Conservation (phyloP, 83 land plant species). For the Diphasiastrum complanatum region DNA sequence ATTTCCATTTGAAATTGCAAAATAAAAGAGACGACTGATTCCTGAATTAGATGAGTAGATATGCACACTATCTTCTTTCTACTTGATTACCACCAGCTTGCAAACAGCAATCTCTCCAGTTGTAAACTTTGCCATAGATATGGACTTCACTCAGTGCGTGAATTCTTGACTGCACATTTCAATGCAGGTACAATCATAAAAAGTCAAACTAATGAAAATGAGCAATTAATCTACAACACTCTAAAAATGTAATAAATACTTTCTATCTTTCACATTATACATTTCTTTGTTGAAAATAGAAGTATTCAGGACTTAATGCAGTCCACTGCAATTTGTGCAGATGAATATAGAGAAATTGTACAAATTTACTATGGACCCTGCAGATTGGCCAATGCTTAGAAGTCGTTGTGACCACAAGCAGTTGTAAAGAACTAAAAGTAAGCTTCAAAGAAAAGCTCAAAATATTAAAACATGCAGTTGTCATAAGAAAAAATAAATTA, state of each 20-base stretch:
- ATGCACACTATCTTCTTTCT: too few relatives aligned
- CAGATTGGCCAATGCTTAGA: too few relatives aligned
- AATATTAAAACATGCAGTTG: too few relatives aligned
- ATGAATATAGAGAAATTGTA: conserved; percentile 72
- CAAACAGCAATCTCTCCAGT: conserved; percentile 63
- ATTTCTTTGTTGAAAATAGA: too few relatives aligned
- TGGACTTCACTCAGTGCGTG: conserved; percentile 86
- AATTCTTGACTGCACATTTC: conserved; percentile 95
- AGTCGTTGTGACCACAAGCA: too few relatives aligned
- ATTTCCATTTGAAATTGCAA: background rate
- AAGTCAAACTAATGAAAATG: too few relatives aligned
- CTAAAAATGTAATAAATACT: background rate
- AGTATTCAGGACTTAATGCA: conserved; percentile 58
- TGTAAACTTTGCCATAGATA: conserved; percentile 92
- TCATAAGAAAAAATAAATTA: too few relatives aligned
- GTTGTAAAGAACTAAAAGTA: too few relatives aligned
- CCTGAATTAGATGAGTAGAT: background rate
- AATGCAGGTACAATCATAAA: too few relatives aligned
- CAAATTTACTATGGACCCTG: conserved; percentile 96
- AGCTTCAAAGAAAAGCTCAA: too few relatives aligned
- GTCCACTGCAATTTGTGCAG: conserved; percentile 78
- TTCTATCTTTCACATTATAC: too few relatives aligned
- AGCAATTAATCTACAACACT: background rate
- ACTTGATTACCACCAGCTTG: conserved; percentile 96
- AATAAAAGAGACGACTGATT: background rate